Conservation (phyloP, 331 rosid species). For the Pyrus hybrid region DNA sequence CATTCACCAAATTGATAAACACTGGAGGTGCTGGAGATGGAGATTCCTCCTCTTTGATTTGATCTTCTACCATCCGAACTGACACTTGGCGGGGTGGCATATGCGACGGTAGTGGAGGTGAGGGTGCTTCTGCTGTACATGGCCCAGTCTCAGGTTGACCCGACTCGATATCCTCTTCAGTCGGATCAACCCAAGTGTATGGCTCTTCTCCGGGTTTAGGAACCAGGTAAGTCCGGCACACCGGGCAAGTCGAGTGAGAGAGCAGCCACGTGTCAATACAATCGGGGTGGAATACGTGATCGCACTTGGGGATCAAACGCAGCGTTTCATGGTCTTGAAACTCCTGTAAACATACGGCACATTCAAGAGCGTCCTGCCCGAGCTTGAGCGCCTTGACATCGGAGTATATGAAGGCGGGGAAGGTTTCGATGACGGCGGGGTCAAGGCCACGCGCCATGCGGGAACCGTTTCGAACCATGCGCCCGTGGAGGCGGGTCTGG, state of each 20-base stretch:
- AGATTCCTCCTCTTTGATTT: constrained; percentile 1
- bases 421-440: constrained; percentile 39
- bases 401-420: constrained; percentile 72
- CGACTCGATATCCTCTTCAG: not conserved
- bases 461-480: constrained; percentile 9
- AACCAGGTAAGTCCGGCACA: constrained; percentile 62
- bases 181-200: not conserved
- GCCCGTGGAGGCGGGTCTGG: constrained; percentile 19
- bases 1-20: constrained; percentile 4
- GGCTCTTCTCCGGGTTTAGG: constrained; percentile 40
- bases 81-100: not conserved
- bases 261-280: constrained; percentile 82
- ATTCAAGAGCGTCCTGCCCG: constrained; percentile 62
- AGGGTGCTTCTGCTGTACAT: not conserved
- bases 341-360: constrained; percentile 88
- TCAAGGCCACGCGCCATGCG: constrained; percentile 43
- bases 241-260: constrained; percentile 76
- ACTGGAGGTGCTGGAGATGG: not conserved
- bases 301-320: constrained; percentile 90
- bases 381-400: constrained; percentile 56
- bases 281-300: constrained; percentile 83
- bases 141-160: constrained; percentile 1
- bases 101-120: not conserved
- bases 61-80: not conserved
- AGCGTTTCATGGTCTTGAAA: constrained; percentile 65